Base-by-base conservation (phyloP, 192 early-diverging fungal genomes). In the Podila clonocystis region DNA sequence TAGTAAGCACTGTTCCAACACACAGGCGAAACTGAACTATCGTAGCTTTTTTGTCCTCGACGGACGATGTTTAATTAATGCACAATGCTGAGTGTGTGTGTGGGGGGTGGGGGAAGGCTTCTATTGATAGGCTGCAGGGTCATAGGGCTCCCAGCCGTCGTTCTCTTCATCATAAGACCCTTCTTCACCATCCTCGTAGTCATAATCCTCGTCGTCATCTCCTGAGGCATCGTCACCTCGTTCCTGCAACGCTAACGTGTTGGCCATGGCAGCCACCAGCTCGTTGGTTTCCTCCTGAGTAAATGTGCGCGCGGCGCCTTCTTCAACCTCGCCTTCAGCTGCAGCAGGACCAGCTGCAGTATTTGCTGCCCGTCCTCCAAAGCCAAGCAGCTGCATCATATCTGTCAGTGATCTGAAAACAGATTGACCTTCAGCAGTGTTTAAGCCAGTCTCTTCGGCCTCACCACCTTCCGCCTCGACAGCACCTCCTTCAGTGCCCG, bases 61-160 rank as follows among this genome's bases (percentile, higher is more conserved):
- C 13, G 41, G 15, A 45, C 15, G 41, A 15, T 45, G 13, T 45
- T 15, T 45, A 45, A 45, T 45, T 45, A 45, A 41, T 15, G 13
- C 41, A 15, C 41, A 12, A 45, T 45, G 41, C 41, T 45, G 11
- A 9, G 9, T 41, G 3, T 36, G n/a, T n/a, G n/a, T n/a, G n/a
- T n/a, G n/a, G n/a, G n/a, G n/a, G n/a, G n/a, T n/a, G 36, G 9
- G 9, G 9, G 11, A 1, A 3, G 15, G 13, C 0, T 17, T 3
- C 55, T 72, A 79, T 38, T 79, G 65, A 50, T 63, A 79, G 3
- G 76, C 76, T 19, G 76, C 69, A 41, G 76, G 76, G 24, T 80
- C 77, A 49, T 80, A 80, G 7, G 70, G 70, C 67, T 80, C 77
- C 70, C 70, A 80, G 1, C 63, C 77, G 29, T 80, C 77, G 36